phyloP scores from a whole-genome alignment of 2,329 filamentous ascomycete genomes.

The Botrytis fabae region DNA sequence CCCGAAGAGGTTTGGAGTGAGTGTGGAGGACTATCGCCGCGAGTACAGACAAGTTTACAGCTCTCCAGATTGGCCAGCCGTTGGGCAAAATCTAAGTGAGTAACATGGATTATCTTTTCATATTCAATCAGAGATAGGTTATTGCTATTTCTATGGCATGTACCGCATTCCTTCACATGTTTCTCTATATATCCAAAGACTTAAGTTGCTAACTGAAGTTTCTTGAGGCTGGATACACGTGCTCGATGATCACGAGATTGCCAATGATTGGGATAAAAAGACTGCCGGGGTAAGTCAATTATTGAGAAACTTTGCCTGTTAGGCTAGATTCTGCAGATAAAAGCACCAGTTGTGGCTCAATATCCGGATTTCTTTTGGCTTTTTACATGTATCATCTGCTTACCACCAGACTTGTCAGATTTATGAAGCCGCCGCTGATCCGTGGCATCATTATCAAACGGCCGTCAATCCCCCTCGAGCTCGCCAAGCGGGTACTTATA shows the following conservation, averaged over 20 bases:
- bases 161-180: background rate
- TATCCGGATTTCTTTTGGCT: background rate
- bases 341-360: background rate
- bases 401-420: background rate
- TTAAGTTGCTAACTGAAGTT: background rate
- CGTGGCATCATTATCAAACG: constrained; percentile 84
- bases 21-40: constrained; percentile 74
- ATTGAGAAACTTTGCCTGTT: constrained; percentile 48
- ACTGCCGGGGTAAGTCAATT: constrained; percentile 63
- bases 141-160: background rate
- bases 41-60: constrained; percentile 96
- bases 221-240: constrained; percentile 77
- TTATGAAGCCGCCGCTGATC: constrained; percentile 47
- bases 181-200: background rate
- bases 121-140: background rate
- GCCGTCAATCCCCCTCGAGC: constrained; percentile 77
- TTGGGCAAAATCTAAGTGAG: constrained; percentile 71
- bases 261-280: constrained; percentile 87
- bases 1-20: constrained; percentile 72
- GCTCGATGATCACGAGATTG: constrained; percentile 94
- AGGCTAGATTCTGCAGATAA: constrained; percentile 25
- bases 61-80: constrained; percentile 83
- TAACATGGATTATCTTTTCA: background rate
- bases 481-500: constrained; percentile 48
- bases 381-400: background rate